Percentiles rank a stretch among this genome's conserved stretches.
These are phyloP conservation scores for Neurospora pannonica DNA, from an alignment of 495 filamentous ascomycete genomes.

Conservation along the genomic window DNA sequence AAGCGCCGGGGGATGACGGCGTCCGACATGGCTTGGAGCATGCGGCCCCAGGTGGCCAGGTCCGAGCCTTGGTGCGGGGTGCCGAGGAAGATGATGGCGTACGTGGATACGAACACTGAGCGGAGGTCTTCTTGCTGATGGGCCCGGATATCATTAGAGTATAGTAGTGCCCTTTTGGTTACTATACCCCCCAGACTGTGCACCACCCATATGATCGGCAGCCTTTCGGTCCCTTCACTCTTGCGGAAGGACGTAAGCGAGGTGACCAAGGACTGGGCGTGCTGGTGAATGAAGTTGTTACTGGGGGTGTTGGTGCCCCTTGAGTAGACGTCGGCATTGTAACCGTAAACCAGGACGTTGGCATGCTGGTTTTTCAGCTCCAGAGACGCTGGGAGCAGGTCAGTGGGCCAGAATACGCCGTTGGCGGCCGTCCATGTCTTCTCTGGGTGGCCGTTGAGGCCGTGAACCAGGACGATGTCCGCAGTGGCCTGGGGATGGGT, in stretches of 20 bases:
- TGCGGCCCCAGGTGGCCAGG: constrained; percentile 64
- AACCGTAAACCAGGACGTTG: constrained; percentile 74
- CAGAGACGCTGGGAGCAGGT: constrained; percentile 59
- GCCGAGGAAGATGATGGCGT: constrained; percentile 75
- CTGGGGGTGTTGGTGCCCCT: constrained; percentile 36
- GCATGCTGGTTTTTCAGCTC: constrained; percentile 51
- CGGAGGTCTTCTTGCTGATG: constrained; percentile 64
- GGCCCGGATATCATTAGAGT: constrained; percentile 52
- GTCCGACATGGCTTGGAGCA: constrained; percentile 64
- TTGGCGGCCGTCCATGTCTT: constrained; percentile 64
- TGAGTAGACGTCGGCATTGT: constrained; percentile 67
- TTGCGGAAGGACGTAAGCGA: constrained; percentile 39
- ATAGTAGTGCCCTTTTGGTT: constrained; percentile 55
- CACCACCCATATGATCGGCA: constrained; percentile 78
- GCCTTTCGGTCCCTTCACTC: constrained; percentile 46
- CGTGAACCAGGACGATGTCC: constrained; percentile 73
- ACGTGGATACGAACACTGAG: constrained; percentile 75
- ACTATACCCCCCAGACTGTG: constrained; percentile 78
- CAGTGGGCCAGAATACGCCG: constrained; percentile 65
- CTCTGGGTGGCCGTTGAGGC: constrained; percentile 68
- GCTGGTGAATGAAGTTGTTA: constrained; percentile 70
- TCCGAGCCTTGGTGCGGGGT: constrained; percentile 80
- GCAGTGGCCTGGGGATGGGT: constrained; percentile 48
- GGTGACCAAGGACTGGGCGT: constrained; percentile 72
- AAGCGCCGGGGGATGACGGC: constrained; percentile 61